Evolutionary conservation across 345 rosid genomes (phyloP).

Genomic region (Litchi chinensis): DNA sequence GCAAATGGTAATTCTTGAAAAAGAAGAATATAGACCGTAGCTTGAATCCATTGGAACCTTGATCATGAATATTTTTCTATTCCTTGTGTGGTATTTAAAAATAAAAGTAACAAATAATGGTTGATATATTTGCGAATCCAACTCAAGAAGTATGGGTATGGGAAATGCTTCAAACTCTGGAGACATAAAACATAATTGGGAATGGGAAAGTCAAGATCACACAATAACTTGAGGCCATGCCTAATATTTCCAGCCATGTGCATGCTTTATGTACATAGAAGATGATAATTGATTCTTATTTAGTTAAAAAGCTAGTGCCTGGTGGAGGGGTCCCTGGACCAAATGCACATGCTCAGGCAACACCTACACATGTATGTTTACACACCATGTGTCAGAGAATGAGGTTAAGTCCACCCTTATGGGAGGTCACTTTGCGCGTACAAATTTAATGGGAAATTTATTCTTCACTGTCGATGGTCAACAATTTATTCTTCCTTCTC

Average conservation of each 20-base stretch:
- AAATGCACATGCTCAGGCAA: constrained; percentile 18
- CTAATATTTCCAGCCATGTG: constrained; percentile 7
- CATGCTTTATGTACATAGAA: not conserved
- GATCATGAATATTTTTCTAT: too few species aligned
- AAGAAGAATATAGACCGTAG: too few species aligned
- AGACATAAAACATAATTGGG: constrained; percentile 20
- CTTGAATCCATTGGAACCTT: too few species aligned
- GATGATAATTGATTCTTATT: constrained; percentile 13
- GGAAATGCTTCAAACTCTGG: constrained; percentile 7
- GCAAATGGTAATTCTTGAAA: not conserved
- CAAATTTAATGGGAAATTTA: not conserved
- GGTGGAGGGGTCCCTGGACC: constrained; percentile 25
- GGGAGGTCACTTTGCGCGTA: not conserved
- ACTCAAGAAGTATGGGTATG: constrained; percentile 17
- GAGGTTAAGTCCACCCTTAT: not conserved
- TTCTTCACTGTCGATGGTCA: not conserved
- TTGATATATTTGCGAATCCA: constrained; percentile 12
- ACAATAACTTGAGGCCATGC: not conserved
- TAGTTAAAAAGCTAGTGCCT: not conserved
- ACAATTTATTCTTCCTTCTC: not conserved
- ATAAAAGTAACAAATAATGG: not conserved
- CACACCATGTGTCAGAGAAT: constrained; percentile 25
- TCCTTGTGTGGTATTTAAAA: not conserved
- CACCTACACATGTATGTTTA: not conserved
- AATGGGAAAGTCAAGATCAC: constrained; percentile 16